Percentiles rank a stretch among this genome's conserved stretches.
phyloP scores from a whole-genome alignment of 805 yeast species.

The Saccharomycopsis sp. region DNA sequence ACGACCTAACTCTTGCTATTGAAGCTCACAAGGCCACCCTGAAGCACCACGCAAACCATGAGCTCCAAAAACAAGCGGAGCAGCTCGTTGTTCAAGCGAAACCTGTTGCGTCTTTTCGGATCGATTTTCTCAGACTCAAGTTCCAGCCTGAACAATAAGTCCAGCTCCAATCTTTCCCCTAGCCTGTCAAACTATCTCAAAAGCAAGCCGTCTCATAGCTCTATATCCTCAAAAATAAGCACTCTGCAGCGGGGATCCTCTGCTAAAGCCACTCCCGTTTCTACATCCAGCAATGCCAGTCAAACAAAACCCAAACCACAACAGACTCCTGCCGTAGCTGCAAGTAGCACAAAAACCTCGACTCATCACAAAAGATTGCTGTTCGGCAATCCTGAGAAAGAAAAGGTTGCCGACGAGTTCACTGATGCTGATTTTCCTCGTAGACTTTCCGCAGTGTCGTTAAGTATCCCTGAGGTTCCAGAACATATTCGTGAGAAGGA shows the following conservation, averaged over 20 bases:
- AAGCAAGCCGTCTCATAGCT: neutral
- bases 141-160: neutral
- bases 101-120: conserved; percentile 16
- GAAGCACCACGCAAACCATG: neutral
- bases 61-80: conserved; percentile 9
- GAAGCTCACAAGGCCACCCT: no score
- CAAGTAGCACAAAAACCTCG: neutral
- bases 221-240: neutral
- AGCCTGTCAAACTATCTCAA: neutral
- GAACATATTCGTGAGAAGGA: neutral
- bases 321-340: neutral
- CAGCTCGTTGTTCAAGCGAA: conserved; percentile 15
- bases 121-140: conserved; percentile 15
- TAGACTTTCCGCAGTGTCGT: neutral
- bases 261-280: neutral
- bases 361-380: neutral
- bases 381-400: neutral
- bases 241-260: neutral
- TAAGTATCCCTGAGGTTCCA: conserved; percentile 5
- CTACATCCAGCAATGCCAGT: neutral
- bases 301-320: neutral
- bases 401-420: neutral
- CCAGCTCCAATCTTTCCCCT: conserved; percentile 1
- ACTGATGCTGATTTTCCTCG: neutral
- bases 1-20: no score